These are phyloP conservation scores for Carallia brachiata DNA, from an alignment of 345 rosid genomes.

Conservation along the genomic window DNA sequence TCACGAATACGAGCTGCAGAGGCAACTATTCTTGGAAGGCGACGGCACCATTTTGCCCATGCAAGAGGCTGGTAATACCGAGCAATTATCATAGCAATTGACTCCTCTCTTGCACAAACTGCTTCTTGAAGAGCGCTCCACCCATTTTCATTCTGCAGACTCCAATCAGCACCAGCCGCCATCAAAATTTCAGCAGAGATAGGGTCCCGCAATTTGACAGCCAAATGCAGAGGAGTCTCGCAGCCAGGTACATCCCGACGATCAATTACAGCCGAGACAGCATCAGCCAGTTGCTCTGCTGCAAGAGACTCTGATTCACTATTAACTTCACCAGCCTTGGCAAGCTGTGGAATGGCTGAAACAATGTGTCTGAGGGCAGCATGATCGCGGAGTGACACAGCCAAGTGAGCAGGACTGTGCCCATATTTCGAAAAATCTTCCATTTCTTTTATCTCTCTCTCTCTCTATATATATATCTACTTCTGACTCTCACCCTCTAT, in stretches of 20 bases:
- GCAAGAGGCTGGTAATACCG: slow-evolving; percentile 17
- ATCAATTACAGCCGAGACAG: slow-evolving; percentile 70
- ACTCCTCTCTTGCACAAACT: slow-evolving; percentile 18
- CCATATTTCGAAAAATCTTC: slow-evolving; percentile 70
- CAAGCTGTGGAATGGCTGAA: slow-evolving; percentile 58
- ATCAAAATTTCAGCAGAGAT: slow-evolving; percentile 80
- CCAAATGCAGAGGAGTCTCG: slow-evolving; percentile 96
- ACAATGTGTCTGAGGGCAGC: slow-evolving; percentile 59
- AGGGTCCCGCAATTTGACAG: slow-evolving; percentile 77
- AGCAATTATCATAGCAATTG: slow-evolving; percentile 16
- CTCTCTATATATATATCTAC: neutral
- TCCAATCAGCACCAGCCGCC: slow-evolving; percentile 98
- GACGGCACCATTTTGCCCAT: slow-evolving; percentile 21
- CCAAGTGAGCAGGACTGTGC: slow-evolving; percentile 91
- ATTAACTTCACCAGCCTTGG: slow-evolving; percentile 82
- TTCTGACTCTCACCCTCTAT: neutral
- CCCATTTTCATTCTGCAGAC: slow-evolving; percentile 39
- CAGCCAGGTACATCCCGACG: slow-evolving; percentile 90
- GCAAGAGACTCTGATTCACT: slow-evolving; percentile 74
- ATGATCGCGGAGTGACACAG: slow-evolving; percentile 74
- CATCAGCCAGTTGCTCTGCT: slow-evolving; percentile 73
- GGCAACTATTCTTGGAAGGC: slow-evolving; percentile 15
- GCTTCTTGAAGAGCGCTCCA: slow-evolving; percentile 24
- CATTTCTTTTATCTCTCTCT: slow-evolving; percentile 35
- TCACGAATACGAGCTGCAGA: slow-evolving; percentile 15